Percentiles rank a stretch among this genome's conserved stretches.
These are phyloP conservation scores for Leucocoprinus leucothites DNA, from an alignment of 768 basidiomycete species.

Conservation along the genomic window DNA sequence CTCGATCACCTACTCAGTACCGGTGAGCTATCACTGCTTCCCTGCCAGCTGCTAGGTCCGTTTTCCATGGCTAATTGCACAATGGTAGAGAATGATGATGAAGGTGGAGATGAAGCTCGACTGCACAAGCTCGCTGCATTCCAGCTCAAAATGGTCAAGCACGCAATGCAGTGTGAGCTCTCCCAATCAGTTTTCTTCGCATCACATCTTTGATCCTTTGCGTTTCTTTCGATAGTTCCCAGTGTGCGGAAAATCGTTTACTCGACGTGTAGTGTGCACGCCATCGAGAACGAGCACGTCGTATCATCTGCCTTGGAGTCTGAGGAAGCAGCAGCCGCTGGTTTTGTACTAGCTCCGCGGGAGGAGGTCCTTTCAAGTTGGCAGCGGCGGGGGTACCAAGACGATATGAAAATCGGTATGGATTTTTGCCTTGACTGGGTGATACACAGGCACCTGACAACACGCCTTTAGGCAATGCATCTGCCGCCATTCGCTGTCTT, in stretches of 20 bases:
- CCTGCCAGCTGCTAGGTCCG: neutral
- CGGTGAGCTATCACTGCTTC: conserved; percentile 46
- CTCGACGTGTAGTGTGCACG: conserved; percentile 95
- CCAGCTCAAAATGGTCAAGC: conserved; percentile 87
- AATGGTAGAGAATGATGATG: conserved; percentile 51
- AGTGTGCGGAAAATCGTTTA: conserved; percentile 82
- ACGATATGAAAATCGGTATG: conserved; percentile 53
- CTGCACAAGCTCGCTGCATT: conserved; percentile 83
- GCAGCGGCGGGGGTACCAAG: conserved; percentile 73
- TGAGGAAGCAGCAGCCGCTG: conserved; percentile 56
- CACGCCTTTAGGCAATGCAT: conserved; percentile 55
- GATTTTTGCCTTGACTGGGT: conserved; percentile 27
- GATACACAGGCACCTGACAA: no score
- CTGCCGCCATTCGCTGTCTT: conserved; percentile 66
- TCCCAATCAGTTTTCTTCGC: neutral
- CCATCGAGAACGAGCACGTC: conserved; percentile 91
- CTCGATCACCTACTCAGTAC: conserved; percentile 79
- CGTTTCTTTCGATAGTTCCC: conserved; percentile 52
- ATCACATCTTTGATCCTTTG: neutral
- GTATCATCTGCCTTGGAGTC: conserved; percentile 71
- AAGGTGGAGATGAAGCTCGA: conserved; percentile 59
- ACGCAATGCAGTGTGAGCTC: conserved; percentile 88
- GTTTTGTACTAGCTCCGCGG: conserved; percentile 68
- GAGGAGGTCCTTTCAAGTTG: conserved; percentile 74
- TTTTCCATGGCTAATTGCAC: neutral